A percentile compares a stretch with the other conserved stretches of the same genome.
phyloP scores from a whole-genome alignment of 179 eudicot species.

The Carnegiea gigantea region DNA sequence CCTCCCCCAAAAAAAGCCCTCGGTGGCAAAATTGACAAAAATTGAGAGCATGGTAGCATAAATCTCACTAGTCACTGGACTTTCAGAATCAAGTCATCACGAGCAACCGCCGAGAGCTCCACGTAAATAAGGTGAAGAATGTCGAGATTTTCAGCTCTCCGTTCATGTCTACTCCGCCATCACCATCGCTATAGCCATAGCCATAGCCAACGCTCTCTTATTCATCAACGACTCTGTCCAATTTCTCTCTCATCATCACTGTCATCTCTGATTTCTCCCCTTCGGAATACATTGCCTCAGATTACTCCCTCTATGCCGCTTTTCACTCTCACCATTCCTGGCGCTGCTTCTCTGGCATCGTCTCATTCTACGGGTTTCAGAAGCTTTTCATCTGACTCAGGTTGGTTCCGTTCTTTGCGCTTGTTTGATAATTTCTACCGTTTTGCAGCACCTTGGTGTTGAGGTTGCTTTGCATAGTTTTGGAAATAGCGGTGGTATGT shows the following conservation, averaged over 20 bases:
- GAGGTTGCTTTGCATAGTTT: not conserved
- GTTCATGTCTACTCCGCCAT: slow-evolving; percentile 19
- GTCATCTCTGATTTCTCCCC: slow-evolving; percentile 13
- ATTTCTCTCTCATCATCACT: not conserved
- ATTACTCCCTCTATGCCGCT: slow-evolving; percentile 13
- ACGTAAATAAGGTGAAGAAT: not conserved
- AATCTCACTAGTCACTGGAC: not conserved
- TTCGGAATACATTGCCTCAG: not conserved
- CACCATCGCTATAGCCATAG: not conserved
- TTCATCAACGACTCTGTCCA: slow-evolving; percentile 19
- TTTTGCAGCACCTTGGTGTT: not conserved
- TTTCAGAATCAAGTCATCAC: not conserved
- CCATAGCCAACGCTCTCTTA: slow-evolving; percentile 1
- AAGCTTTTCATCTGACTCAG: slow-evolving; percentile 32
- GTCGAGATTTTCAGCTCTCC: slow-evolving; percentile 18
- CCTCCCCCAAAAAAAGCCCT: too few relatives aligned
- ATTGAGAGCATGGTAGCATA: too few relatives aligned
- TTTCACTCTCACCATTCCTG: slow-evolving; percentile 23
- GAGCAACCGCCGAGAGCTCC: not conserved
- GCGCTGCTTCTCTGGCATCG: slow-evolving; percentile 27
- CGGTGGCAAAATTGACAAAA: too few relatives aligned
- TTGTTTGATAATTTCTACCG: not conserved
- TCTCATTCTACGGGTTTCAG: slow-evolving; percentile 18
- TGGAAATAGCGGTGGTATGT: not conserved
- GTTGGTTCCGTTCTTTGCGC: not conserved